Evolutionary conservation across 306 rosid genomes (phyloP).

Genomic region (Quercus mongolica): DNA sequence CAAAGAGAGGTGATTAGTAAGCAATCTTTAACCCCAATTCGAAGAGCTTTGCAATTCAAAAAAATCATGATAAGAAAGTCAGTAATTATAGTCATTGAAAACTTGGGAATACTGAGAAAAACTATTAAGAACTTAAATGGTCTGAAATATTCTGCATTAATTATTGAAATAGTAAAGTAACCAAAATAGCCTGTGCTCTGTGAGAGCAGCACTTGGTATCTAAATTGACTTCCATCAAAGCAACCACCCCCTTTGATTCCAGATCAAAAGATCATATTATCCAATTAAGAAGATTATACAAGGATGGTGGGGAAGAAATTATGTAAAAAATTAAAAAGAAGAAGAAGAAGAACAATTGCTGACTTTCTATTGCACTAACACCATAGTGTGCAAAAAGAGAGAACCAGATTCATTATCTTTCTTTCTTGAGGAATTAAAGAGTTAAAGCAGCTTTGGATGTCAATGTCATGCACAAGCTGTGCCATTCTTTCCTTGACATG

Average conservation of each 20-base stretch:
- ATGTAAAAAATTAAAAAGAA: neutral
- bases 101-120: no score
- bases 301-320: neutral
- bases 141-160: neutral
- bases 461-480: neutral
- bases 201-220: neutral
- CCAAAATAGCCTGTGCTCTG: neutral
- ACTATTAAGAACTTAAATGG: no score
- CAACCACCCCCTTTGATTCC: neutral
- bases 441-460: constrained; percentile 24
- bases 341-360: constrained; percentile 1
- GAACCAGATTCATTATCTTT: constrained; percentile 42
- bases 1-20: no score
- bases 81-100: no score
- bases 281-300: neutral
- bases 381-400: constrained; percentile 22
- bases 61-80: no score
- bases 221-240: neutral
- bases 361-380: constrained; percentile 21
- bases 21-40: neutral
- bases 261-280: neutral
- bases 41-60: neutral
- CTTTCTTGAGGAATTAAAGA: constrained; percentile 11
- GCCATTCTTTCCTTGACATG: neutral
- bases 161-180: neutral